Base-by-base conservation (phyloP, 495 filamentous ascomycete genomes). In the Hypoxylon lenormandii region DNA sequence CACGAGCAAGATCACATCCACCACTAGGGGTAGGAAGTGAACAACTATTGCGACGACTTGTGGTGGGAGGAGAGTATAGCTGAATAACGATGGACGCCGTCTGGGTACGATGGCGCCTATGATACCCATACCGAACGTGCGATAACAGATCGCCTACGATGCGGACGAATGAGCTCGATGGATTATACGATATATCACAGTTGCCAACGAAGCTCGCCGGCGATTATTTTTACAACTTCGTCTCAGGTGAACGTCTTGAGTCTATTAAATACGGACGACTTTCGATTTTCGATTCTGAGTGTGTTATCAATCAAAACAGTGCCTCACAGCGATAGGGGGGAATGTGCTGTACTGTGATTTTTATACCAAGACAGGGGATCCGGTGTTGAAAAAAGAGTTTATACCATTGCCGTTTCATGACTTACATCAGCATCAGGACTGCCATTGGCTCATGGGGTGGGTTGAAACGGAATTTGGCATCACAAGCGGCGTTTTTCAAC, bases 1-100 rank as follows among this genome's bases (percentile, higher is more conserved):
- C 60, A 92, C 90, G 12, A 91, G 87, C 75, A 93, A 92, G 74
- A 92, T 93, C 69, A 92, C 90, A 5, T 85, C 89, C 5, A 80
- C 82, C 74, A 79, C 73, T 73, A 77, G 81, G 40, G 75, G 78
- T 70, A 87, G 83, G 76, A 86, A 86, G 73, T 87, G 64, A 78
- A 22, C 30, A n/a, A 15, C n/a, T 21, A 36, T 28, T 18, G 4
- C 8, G 40, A 21, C 48, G 15, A 0, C 28, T 10, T 11, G 12
- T 23, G 46, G n/a, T 45, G 40, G 55, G 15, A 40, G 51, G 52
- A 59, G 33, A 30, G 38, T n/a, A n/a, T n/a, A 43, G 47, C 11
- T 52, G 43, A 50, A 58, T 46, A 36, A 69, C 23, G 43, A 40
- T 11, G 26, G 61, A 37, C 28, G 62, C 48, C 48, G 13, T 38